phyloP scores from a whole-genome alignment of 192 early-diverging fungal genomes.

The Umbelopsis sp. region DNA sequence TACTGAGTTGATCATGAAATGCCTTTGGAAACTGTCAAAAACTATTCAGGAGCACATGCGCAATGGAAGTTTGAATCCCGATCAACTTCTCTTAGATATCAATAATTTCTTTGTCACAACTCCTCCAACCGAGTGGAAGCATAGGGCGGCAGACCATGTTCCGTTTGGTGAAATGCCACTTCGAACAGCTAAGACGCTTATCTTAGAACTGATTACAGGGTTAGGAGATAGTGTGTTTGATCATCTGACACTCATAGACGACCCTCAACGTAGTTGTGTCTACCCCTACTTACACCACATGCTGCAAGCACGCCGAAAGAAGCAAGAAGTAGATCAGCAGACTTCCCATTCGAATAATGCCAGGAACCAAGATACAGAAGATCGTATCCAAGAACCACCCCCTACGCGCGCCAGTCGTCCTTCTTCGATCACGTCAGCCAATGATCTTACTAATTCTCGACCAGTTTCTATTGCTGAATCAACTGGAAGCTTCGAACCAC shows the following conservation, averaged over 20 bases:
- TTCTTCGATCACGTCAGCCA: slow-evolving; percentile 21
- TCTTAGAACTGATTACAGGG: slow-evolving; percentile 71
- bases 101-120: slow-evolving; percentile 80
- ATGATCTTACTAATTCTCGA: slow-evolving; percentile 5
- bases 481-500: background rate
- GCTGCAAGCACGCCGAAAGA: slow-evolving; percentile 51
- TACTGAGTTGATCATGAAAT: slow-evolving; percentile 93
- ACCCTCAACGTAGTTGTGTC: slow-evolving; percentile 63
- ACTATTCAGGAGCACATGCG: slow-evolving; percentile 72
- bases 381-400: background rate
- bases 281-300: slow-evolving; percentile 67
- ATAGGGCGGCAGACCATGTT: slow-evolving; percentile 68
- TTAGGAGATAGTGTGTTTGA: slow-evolving; percentile 66
- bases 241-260: slow-evolving; percentile 61
- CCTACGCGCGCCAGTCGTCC: background rate
- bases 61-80: slow-evolving; percentile 59
- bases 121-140: slow-evolving; percentile 89
- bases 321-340: slow-evolving; percentile 26
- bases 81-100: slow-evolving; percentile 71
- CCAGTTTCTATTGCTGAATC: background rate
- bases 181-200: slow-evolving; percentile 92
- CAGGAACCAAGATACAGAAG: background rate
- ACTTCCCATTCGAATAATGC: background rate
- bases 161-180: slow-evolving; percentile 91
- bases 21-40: slow-evolving; percentile 96